Base-by-base conservation (phyloP, 768 basidiomycete species). In the Boletus rex-veris region DNA sequence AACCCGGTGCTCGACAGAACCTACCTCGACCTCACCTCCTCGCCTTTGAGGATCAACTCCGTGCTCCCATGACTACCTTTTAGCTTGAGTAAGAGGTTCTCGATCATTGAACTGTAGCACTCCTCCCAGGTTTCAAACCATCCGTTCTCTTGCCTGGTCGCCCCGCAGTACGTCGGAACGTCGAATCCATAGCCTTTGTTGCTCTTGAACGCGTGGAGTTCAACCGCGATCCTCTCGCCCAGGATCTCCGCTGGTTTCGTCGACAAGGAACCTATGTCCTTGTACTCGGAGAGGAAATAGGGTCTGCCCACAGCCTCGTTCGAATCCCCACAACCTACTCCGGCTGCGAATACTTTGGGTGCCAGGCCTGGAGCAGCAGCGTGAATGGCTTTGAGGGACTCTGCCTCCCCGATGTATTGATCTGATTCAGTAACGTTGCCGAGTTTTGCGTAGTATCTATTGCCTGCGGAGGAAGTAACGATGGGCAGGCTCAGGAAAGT, bases 211-310 rank as follows among this genome's bases (percentile, higher is more conserved):
- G 62, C 62, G 52, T 92, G 90, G 51, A 92, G 66, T 62, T 90
- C 86, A 3, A 71, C 78, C 1, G 88, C 88, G 51, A 92, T 59
- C 40, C 85, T 76, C 66, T 74, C 75, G 9, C 81, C 90, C 7
- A 91, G 75, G 12, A 70, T 61, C 44, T 69, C 67, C 3, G 81
- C 84, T 12, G 81, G 72, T 16, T 68, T 58, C 21, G 70, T 65
- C 12, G 76, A 76, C 15, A 91, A 71, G 30, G 74, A 60, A 0
- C 68, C 65, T 15, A 90, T 69, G 33, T 82, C 74, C 64, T 83
- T 88, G 74, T 88, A 89, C 65, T 90, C 85, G 0, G 85, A 86
- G 43, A 91, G 77, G 71, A 90, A 86, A 65, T 78, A 86, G 0
- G 87, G 86, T 33, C 62, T 67, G 10, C 77, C 79, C 19, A 67